Conservation (phyloP, 768 basidiomycete genomes). For the Boletales sp. region DNA sequence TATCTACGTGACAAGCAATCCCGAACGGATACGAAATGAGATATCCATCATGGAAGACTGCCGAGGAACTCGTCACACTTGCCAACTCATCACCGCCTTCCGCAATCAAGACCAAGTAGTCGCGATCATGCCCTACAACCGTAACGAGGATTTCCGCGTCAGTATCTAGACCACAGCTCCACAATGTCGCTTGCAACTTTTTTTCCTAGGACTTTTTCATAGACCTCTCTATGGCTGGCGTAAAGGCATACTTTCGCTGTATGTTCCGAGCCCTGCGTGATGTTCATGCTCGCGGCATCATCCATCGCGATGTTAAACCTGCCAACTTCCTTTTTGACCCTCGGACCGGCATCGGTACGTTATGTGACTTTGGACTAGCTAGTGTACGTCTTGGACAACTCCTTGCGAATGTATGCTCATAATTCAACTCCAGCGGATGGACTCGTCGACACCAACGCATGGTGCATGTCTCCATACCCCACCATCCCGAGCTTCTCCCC, state of each 20-base stretch:
- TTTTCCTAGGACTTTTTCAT: conserved; percentile 69
- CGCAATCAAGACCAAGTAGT: conserved; percentile 89
- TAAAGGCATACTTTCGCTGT: conserved; percentile 86
- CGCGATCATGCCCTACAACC: conserved; percentile 89
- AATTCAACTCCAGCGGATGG: conserved; percentile 50
- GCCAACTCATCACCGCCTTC: conserved; percentile 94
- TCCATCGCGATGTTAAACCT: conserved; percentile 97
- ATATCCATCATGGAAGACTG: conserved; percentile 84
- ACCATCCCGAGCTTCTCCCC: conserved; percentile 57
- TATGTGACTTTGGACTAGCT: conserved; percentile 95
- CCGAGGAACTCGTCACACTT: conserved; percentile 81
- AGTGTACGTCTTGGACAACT: conserved; percentile 54
- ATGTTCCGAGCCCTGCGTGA: conserved; percentile 89
- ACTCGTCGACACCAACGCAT: conserved; percentile 37
- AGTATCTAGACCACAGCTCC: conserved; percentile 28
- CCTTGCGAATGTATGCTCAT: conserved; percentile 1
- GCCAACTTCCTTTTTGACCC: conserved; percentile 97
- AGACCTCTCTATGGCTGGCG: conserved; percentile 64
- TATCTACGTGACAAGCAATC: conserved; percentile 95
- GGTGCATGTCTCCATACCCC: conserved; percentile 79
- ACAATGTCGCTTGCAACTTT: conserved; percentile 6
- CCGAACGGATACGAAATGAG: conserved; percentile 90
- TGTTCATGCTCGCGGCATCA: conserved; percentile 80
- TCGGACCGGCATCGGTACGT: conserved; percentile 72
- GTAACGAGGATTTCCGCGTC: conserved; percentile 91